Base-by-base conservation (phyloP, 2,329 filamentous ascomycete genomes). In the Clonostachys rosea region DNA sequence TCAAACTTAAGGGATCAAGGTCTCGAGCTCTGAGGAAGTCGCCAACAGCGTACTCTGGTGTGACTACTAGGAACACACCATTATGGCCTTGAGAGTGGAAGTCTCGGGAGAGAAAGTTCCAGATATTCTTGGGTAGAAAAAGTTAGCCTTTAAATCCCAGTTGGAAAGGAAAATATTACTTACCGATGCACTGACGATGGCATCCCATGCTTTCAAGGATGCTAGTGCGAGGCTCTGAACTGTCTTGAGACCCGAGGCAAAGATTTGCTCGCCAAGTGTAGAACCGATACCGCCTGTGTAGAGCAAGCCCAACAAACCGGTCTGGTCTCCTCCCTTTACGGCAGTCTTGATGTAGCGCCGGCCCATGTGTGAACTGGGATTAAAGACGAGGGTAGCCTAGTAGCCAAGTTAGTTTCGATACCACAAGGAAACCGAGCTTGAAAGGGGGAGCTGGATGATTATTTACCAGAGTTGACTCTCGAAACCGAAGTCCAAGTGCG, bases 21-120 rank as follows among this genome's bases (percentile, higher is more conserved):
- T 30, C 24, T 30, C 24, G 24, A 30, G 42, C 12, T 17, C 17
- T 11, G 24, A 24, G 12, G 14, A 43, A 43, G 34, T 49, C 43
- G 33, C 44, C 17, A 44, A 48, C 24, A 10, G 45, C 48, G 45
- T 43, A 51, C 43, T 51, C 45, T 3, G 47, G 50, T 6, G 33
- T n/a, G 6, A 44, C 45, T n/a, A 40, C 45, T 16, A 49, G 17
- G n/a, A 47, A 44, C 4, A 49, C 37, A n/a, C 37, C 20, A 18
- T 45, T 47, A n/a, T 30, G 24, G n/a, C 34, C 47, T 18, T 40
- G 4, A n/a, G 18, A 24, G 7, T 47, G n/a, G 39, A 44, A 44
- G 4, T 14, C 35, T 5, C 30, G 41, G 6, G 33, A 16, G 7
- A 41, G 12, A 17, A 39, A 44, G 44, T 49, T 40, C 35, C 33